These are phyloP conservation scores for Rhodosporidiobolus sp. DNA, from an alignment of 768 basidiomycete genomes.

Conservation along the genomic window DNA sequence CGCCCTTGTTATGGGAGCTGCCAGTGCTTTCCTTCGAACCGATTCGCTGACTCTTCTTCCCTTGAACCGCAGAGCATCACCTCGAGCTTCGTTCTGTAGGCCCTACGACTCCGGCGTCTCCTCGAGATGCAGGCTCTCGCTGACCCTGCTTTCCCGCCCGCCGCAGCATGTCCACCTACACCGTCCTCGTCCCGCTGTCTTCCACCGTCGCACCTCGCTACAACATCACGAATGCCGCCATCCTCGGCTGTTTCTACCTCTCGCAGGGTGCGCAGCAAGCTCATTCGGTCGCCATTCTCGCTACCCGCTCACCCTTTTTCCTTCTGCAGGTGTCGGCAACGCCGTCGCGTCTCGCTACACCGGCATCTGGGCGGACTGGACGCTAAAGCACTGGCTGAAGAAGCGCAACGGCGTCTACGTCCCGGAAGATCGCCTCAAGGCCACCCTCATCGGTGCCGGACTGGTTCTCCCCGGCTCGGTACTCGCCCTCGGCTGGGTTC, in stretches of 20 bases:
- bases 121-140: too few species aligned
- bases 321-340: constrained; percentile 44
- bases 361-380: constrained; percentile 46
- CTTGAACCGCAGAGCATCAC: constrained; percentile 3
- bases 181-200: constrained; percentile 35
- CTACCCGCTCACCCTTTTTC: background rate
- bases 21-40: too few species aligned
- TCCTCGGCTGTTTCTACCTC: constrained; percentile 50
- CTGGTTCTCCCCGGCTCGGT: constrained; percentile 45
- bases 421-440: constrained; percentile 49
- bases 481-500: constrained; percentile 46
- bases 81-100: constrained; percentile 2
- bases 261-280: constrained; percentile 40
- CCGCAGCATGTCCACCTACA: background rate
- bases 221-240: constrained; percentile 47
- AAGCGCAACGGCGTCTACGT: constrained; percentile 46
- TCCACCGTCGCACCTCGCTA: constrained; percentile 43
- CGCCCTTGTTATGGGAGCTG: too few species aligned
- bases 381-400: constrained; percentile 44
- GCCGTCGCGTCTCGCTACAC: constrained; percentile 46
- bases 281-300: background rate
- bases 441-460: constrained; percentile 44
- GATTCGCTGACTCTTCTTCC: background rate
- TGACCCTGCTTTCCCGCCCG: too few species aligned
- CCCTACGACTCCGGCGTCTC: background rate